A percentile compares a stretch with the other conserved stretches of the same genome.
phyloP scores from a whole-genome alignment of 108 stramenopile species.

The Skeletonema tropicum region DNA sequence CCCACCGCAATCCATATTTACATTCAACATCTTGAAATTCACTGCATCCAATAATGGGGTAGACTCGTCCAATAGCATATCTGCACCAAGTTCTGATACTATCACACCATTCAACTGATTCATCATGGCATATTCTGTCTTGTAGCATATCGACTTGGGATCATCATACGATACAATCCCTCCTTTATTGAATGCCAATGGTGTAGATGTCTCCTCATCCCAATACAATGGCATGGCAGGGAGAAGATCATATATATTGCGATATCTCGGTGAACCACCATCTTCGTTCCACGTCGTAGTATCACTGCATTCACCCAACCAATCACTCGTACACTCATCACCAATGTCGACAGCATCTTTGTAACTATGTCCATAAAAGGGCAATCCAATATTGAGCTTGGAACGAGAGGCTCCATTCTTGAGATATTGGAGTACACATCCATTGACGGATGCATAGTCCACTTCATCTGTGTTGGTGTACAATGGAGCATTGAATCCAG shows the following conservation, averaged over 20 bases:
- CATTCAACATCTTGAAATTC: conserved; percentile 21
- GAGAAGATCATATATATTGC: conserved; percentile 18
- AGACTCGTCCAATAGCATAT: conserved; percentile 21
- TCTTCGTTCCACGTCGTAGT: conserved; percentile 22
- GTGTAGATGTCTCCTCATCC: conserved; percentile 12
- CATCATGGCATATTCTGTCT: conserved; percentile 28
- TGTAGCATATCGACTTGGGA: conserved; percentile 28
- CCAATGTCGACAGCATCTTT: conserved; percentile 25
- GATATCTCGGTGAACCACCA: conserved; percentile 32
- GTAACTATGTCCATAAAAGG: conserved; percentile 32
- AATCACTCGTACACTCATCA: conserved; percentile 13
- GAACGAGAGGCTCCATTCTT: conserved; percentile 23
- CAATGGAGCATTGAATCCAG: conserved; percentile 24
- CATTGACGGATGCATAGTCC: conserved; percentile 15
- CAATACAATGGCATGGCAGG: not conserved
- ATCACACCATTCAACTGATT: conserved; percentile 22
- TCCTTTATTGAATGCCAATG: conserved; percentile 10
- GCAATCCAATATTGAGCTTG: conserved; percentile 37
- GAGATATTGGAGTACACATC: conserved; percentile 23
- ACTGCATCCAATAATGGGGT: conserved; percentile 40
- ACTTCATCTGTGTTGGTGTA: conserved; percentile 16
- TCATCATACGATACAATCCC: conserved; percentile 37
- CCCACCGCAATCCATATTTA: conserved; percentile 15
- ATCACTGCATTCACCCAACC: conserved; percentile 33
- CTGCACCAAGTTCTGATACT: conserved; percentile 20